A percentile compares a stretch with the other conserved stretches of the same genome.
Conservation (phyloP, 306 rosid species). For the Pyrus pyrifolia region DNA sequence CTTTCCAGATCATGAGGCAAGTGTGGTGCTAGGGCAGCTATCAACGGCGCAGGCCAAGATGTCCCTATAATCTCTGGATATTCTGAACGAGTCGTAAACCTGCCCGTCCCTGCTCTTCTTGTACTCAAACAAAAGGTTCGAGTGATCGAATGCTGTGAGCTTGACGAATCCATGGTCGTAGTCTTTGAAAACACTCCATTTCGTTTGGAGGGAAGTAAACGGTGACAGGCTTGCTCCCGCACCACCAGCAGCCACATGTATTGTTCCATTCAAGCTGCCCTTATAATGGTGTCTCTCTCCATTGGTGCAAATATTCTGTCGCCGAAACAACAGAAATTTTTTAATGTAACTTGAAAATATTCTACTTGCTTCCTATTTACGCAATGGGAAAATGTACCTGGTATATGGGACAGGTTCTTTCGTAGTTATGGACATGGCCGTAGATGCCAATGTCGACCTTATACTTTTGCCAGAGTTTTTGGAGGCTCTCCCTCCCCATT, state of each 20-base stretch:
- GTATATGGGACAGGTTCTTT: constrained; percentile 88
- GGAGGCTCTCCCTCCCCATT: constrained; percentile 91
- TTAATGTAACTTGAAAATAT: too few relatives aligned
- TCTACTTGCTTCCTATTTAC: not conserved
- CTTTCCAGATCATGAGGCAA: constrained; percentile 46
- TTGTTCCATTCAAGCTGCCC: constrained; percentile 80
- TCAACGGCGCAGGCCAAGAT: constrained; percentile 73
- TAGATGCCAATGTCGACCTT: constrained; percentile 83
- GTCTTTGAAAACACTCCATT: constrained; percentile 81
- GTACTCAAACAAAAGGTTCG: constrained; percentile 80
- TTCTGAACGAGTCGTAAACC: constrained; percentile 77
- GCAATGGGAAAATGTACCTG: constrained; percentile 34
- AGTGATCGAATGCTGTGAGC: constrained; percentile 82
- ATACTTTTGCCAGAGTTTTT: constrained; percentile 83
- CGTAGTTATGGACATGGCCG: constrained; percentile 87
- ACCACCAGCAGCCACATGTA: constrained; percentile 87
- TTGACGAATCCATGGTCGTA: constrained; percentile 74
- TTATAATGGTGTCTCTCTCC: constrained; percentile 58
- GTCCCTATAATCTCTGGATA: constrained; percentile 67
- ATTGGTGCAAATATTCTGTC: constrained; percentile 71
- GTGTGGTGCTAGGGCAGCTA: constrained; percentile 55
- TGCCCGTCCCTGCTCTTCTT: constrained; percentile 83
- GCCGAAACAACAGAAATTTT: not conserved
- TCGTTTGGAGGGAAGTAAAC: constrained; percentile 57
- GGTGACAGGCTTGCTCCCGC: constrained; percentile 72